Evolutionary conservation across 1,139 yeast species (phyloP).

Genomic region (Nakaseomyces bracarensis): DNA sequence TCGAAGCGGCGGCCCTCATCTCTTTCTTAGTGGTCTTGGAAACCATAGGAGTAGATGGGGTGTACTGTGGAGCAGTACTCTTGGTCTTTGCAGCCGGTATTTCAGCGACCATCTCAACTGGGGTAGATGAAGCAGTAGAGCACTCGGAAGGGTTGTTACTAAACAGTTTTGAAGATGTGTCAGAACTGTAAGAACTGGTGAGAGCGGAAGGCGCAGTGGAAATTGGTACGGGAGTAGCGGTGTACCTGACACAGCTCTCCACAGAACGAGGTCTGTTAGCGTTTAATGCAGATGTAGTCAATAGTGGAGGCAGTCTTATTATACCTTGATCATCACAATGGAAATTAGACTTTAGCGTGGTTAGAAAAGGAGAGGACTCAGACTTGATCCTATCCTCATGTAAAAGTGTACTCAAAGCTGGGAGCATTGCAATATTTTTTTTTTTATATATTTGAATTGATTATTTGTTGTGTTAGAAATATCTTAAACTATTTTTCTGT

Average conservation of each 20-base stretch:
- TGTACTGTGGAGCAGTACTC: neutral
- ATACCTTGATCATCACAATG: slow-evolving; percentile 13
- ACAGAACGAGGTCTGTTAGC: slow-evolving; percentile 19
- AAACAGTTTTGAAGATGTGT: neutral
- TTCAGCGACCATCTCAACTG: neutral
- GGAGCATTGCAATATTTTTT: no score
- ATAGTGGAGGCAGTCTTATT: slow-evolving; percentile 8
- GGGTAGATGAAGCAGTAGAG: slow-evolving; percentile 5
- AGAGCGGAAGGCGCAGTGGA: neutral
- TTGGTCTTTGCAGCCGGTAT: slow-evolving; percentile 1
- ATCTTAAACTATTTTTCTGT: no score
- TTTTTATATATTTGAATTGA: no score
- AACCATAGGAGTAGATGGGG: slow-evolving; percentile 1
- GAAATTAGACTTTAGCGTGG: slow-evolving; percentile 11
- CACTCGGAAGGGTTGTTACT: neutral
- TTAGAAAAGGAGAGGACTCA: slow-evolving; percentile 12
- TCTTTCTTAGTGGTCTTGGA: slow-evolving; percentile 3
- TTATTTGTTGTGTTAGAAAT: no score
- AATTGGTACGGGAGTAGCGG: slow-evolving; percentile 9
- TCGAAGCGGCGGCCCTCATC: neutral
- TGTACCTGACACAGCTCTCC: slow-evolving; percentile 24
- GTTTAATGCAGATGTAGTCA: slow-evolving; percentile 3
- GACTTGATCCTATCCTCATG: slow-evolving; percentile 9
- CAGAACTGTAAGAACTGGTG: neutral
- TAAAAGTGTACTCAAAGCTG: slow-evolving; percentile 13